Evolutionary conservation across 345 rosid genomes (phyloP).

Genomic region (Citropsis articulata): DNA sequence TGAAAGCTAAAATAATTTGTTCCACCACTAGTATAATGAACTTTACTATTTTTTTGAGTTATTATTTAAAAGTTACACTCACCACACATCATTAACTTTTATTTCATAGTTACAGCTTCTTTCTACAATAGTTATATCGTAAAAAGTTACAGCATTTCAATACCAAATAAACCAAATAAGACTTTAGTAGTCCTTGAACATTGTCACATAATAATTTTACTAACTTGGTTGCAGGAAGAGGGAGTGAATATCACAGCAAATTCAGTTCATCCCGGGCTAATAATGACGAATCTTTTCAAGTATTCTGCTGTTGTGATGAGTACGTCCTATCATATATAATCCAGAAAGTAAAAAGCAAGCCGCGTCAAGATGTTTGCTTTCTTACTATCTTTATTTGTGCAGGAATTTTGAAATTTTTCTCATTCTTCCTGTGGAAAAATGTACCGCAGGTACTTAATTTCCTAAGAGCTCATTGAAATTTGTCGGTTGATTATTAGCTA

Average conservation of each 20-base stretch:
- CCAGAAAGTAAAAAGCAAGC: not conserved
- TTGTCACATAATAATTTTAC: not conserved
- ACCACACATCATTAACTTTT: too few relatives aligned
- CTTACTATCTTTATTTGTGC: slow-evolving; percentile 11
- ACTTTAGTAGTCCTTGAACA: not conserved
- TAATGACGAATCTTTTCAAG: slow-evolving; percentile 81
- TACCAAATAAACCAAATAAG: too few relatives aligned
- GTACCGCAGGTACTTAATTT: slow-evolving; percentile 64
- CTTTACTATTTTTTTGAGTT: too few relatives aligned
- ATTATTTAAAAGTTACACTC: too few relatives aligned
- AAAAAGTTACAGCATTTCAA: too few relatives aligned
- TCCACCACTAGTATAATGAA: too few relatives aligned
- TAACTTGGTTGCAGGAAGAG: slow-evolving; percentile 49
- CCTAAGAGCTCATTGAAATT: too few relatives aligned
- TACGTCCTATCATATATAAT: slow-evolving; percentile 23
- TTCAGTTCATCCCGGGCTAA: slow-evolving; percentile 88
- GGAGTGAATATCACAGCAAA: slow-evolving; percentile 80
- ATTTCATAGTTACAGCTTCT: too few relatives aligned
- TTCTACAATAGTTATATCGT: too few relatives aligned
- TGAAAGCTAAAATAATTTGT: too few relatives aligned
- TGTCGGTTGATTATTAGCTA: too few relatives aligned
- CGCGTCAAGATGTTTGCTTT: not conserved
- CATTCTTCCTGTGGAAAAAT: slow-evolving; percentile 73
- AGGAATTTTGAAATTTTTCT: slow-evolving; percentile 58
- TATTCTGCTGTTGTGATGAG: slow-evolving; percentile 64